These are phyloP conservation scores for Arthrobotrys sinensis DNA, from an alignment of 2,329 filamentous ascomycete genomes.

Conservation along the genomic window DNA sequence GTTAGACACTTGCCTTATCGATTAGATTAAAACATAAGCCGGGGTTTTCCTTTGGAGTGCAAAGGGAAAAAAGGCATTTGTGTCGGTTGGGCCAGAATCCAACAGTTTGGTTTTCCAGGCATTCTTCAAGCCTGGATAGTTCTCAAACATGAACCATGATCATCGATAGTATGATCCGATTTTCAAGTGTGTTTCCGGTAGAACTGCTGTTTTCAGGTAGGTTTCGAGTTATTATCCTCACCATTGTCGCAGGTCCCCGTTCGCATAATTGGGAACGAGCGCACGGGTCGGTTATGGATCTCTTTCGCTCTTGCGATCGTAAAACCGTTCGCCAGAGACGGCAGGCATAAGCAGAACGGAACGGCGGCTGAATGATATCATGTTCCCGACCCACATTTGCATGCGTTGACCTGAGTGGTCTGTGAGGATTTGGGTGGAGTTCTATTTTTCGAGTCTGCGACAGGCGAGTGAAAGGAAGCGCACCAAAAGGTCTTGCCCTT, in stretches of 20 bases:
- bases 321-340: constrained; percentile 58
- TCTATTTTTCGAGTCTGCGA: constrained; percentile 54
- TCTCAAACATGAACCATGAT: constrained; percentile 51
- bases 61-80: constrained; percentile 11
- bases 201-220: constrained; percentile 49
- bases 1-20: constrained; percentile 45
- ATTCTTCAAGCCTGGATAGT: constrained; percentile 36
- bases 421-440: constrained; percentile 26
- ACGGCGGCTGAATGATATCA: constrained; percentile 59
- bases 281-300: constrained; percentile 53
- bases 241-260: constrained; percentile 43
- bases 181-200: constrained; percentile 36
- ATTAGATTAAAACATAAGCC: constrained; percentile 42
- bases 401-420: constrained; percentile 34
- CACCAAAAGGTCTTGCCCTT: constrained; percentile 15
- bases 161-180: not conserved
- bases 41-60: constrained; percentile 38
- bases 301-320: constrained; percentile 21
- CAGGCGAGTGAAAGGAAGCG: constrained; percentile 1
- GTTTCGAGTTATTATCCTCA: constrained; percentile 35
- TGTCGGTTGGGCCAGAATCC: constrained; percentile 17
- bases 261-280: constrained; percentile 25
- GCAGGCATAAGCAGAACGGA: constrained; percentile 53
- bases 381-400: constrained; percentile 50
- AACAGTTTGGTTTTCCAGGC: constrained; percentile 25